Conservation (phyloP, 2,329 filamentous ascomycete genomes). For the Magnaporthales sp. region DNA sequence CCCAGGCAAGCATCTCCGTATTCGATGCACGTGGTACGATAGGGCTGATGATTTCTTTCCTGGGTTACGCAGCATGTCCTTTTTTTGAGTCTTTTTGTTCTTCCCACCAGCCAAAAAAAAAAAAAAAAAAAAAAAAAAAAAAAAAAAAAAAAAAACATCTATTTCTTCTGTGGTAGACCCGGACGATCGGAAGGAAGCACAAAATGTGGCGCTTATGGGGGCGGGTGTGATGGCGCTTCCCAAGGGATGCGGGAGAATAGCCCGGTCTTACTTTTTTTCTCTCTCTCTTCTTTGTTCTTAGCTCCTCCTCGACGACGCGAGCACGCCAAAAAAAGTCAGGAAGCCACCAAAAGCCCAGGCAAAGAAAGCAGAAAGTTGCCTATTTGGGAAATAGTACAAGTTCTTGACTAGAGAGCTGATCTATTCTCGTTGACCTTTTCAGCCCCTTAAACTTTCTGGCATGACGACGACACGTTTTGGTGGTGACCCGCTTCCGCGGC, state of each 20-base stretch:
- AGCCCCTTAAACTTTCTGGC: not conserved
- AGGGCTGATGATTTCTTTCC: not conserved
- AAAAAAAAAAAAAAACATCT: not conserved
- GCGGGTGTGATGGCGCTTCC: not conserved
- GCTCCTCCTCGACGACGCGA: not conserved
- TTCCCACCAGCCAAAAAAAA: not conserved
- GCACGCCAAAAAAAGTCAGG: not conserved
- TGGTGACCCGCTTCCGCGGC: not conserved
- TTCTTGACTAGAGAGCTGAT: not conserved
- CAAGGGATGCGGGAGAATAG: not conserved
- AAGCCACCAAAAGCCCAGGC: not conserved
- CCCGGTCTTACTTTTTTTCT: not conserved
- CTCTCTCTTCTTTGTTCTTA: not conserved
- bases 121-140: not conserved
- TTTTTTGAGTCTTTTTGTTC: not conserved
- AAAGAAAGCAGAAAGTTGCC: not conserved
- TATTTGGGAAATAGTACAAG: not conserved
- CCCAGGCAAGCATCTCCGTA: not conserved
- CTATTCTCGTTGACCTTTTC: not conserved
- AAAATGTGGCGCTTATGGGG: not conserved
- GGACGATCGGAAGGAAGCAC: not conserved
- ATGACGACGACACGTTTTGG: not conserved
- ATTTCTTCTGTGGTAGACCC: not conserved
- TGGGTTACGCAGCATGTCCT: not conserved
- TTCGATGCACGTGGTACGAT: not conserved